Evolutionary conservation across 768 basidiomycete genomes (phyloP).

Genomic region (Chalciporus sphaerocephalus): DNA sequence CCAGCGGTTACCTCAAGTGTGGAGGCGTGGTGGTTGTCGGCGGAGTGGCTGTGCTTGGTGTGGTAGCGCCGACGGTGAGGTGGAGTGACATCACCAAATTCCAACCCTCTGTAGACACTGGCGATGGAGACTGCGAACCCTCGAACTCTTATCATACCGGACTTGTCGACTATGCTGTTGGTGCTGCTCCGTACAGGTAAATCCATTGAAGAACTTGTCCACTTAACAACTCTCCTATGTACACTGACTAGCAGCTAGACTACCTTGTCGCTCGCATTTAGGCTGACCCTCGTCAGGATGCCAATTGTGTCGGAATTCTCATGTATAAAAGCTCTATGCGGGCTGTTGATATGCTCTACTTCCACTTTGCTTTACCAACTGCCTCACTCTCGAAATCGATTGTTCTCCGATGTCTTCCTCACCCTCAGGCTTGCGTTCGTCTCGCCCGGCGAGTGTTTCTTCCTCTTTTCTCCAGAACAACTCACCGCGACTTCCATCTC

Average conservation of each 20-base stretch:
- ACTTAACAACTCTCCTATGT: neutral
- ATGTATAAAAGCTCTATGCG: constrained; percentile 12
- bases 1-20: neutral
- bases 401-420: constrained; percentile 6
- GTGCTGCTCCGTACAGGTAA: neutral
- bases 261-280: no score
- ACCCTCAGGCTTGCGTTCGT: constrained; percentile 8
- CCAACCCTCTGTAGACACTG: neutral
- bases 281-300: neutral
- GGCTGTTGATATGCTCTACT: constrained; percentile 6
- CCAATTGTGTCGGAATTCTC: neutral
- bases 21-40: neutral
- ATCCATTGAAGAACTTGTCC: neutral
- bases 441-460: constrained; percentile 8
- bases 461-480: constrained; percentile 7
- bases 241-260: no score
- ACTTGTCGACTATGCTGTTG: neutral
- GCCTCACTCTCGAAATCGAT: neutral
- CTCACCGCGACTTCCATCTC: constrained; percentile 22
- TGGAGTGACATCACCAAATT: neutral
- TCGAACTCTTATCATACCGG: neutral
- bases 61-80: no score
- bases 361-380: neutral
- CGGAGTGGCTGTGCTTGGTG: no score
- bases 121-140: neutral